Base-by-base conservation (phyloP, 1,284 basidiomycete genomes). In the Sanghuangporus sanghuang region DNA sequence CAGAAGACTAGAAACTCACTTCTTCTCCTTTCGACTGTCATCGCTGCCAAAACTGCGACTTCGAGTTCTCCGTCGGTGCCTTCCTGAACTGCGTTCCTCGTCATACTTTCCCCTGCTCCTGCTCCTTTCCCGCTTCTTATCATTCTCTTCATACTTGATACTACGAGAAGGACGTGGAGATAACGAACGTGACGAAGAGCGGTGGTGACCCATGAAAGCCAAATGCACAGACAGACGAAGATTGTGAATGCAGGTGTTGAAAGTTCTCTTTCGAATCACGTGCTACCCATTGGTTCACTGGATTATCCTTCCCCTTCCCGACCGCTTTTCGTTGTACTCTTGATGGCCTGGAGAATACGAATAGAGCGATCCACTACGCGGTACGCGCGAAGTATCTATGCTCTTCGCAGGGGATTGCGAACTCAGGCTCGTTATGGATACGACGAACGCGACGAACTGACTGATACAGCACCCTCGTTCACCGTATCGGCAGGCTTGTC, bases 1-100 rank as follows among this genome's bases (percentile, higher is more conserved):
- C 53, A n/a, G 50, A 16, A 3, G 27, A 6, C 32, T 54, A 9
- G 21, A 21, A 11, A 74, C 83, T 63, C 69, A 90, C 90, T 85
- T 90, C 72, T 86, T 90, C 32, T 83, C 81, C 71, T 78, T 85
- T 67, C 71, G 74, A 48, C 76, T 75, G 27, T 71, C 73, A 56
- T 78, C 74, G n/a, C 68, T 71, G 11, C 57, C 59, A 42, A 21
- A 40, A 63, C 75, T 73, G 12, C 67, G 73, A 58, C 84, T 81
- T 67, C 77, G 54, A 12, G 52, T 32, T 21, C 52, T 63, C 14
- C 44, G 46, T 32, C 57, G n/a, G 35, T 36, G 54, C 27, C 16
- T 68, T 49, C 12, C 23, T 46, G 21, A 46, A 60, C 52, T 46
- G n/a, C 54, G 64, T 16, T 46, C 55, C 36, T 63, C 61, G 38